Base-by-base conservation (phyloP, 106 monocot genomes). In the Phalaenopsis equestris region DNA sequence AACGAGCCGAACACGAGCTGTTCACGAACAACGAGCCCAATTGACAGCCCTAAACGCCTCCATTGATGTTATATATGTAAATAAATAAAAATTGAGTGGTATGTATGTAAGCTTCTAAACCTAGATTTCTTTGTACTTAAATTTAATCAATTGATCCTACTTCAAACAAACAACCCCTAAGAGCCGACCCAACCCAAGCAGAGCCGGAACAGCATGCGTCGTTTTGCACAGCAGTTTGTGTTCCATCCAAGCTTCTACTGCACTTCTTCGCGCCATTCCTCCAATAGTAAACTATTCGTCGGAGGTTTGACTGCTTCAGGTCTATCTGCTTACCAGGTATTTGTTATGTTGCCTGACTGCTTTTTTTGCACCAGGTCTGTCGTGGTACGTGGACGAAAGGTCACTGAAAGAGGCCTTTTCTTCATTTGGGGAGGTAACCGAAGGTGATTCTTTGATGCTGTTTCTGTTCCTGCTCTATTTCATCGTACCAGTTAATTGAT, bases 401-500 rank as follows among this genome's bases (percentile, higher is more conserved):
- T 92, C 95, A 16, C 92, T 95, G 41, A 83, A 84, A 30, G 92
- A 95, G 30, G 92, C 92, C 0, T 95, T 95, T 86, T 92, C 92
- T 78, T 85, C 89, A 16, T 95, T 95, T 41, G 92, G 95, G 0
- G 87, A 92, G 5, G 92, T 90, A 55, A 87, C 88, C 16, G 93
- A 93, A 93, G 93, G 93, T 93, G 64, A 37, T 12, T 70, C 52
- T 52, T 52, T 3, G 12, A 52, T 52, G 14, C 12, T 52, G 10
- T 10, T 52, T 52, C 12, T 12, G 11, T 52, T 52, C 10, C 12
- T 15, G 0, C 3, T 12, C 52, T 52, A 2, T 52, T 12, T 15
- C 12, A 2, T 12, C 15, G 14, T 12, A 52, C 2, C 52, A 52
- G 12, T 52, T 52, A 14, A 3, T 52, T 52, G 52, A 52, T 52